Base-by-base conservation (phyloP, 2,329 filamentous ascomycete genomes). In the Aspergillus vadensis region DNA sequence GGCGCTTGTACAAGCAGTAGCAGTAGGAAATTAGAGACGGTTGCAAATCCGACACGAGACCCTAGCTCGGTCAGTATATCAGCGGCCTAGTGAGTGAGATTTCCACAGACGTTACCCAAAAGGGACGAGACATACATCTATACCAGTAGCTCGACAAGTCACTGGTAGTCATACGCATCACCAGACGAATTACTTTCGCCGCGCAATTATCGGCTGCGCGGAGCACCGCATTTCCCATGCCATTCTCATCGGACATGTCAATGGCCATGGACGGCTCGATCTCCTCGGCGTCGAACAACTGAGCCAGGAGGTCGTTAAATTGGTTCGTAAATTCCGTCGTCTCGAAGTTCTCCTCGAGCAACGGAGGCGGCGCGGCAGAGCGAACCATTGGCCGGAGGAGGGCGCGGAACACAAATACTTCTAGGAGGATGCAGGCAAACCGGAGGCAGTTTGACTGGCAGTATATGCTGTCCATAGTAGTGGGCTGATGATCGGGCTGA, bases 401-500 rank as follows among this genome's bases (percentile, higher is more conserved):
- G 0, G 74, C 74, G 25, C 74, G 74, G 58, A 75, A 76, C 2
- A 74, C 66, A 39, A 70, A 74, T 4, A 76, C 61, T n/a, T 73
- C 72, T 1, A 75, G 66, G n/a, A 72, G 65, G n/a, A 76, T 61
- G 51, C 75, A 76, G 39, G 72, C 70, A 47, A 76, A 73, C 38
- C 75, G 74, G 6, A 76, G 68, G 4, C 15, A 36, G 60, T 3
- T 44, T 15, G 0, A 30, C 27, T 17, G 55, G 47, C 2, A 51
- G n/a, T 30, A 47, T 3, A 17, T 36, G 3, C 27, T 51, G 10
- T 12, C 4, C 23, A 19, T 17, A 6, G 49, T 51, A 5, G 27
- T 14, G 21, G 27, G 32, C 14, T 7, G 17, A 36, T 36, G 32
- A 36, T 36, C 32, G 32, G 32, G 32, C 12, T 36, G 32, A 36